phyloP scores from a whole-genome alignment of 306 rosid genomes.

The Ammopiptanthus mongolicus region DNA sequence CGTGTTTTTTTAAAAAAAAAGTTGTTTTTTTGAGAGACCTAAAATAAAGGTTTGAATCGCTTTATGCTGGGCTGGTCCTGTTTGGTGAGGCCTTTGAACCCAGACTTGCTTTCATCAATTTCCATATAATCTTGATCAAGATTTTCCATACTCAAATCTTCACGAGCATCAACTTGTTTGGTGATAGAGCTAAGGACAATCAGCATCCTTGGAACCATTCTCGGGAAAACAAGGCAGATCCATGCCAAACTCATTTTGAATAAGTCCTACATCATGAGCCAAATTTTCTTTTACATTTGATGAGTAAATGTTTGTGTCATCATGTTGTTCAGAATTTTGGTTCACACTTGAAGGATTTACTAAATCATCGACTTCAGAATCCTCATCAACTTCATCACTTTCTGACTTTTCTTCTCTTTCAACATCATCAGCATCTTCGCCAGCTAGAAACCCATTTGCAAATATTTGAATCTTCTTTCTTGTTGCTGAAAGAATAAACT shows the following conservation, averaged over 20 bases:
- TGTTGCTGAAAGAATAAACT: slow-evolving; percentile 77
- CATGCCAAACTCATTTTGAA: slow-evolving; percentile 50
- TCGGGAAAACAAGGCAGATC: slow-evolving; percentile 46
- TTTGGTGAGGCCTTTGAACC: slow-evolving; percentile 98
- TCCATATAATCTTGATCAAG: slow-evolving; percentile 78
- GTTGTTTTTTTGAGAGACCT: no score
- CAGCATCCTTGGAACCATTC: slow-evolving; percentile 51
- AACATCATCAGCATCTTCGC: slow-evolving; percentile 85
- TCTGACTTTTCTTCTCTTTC: slow-evolving; percentile 92
- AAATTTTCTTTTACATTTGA: slow-evolving; percentile 53
- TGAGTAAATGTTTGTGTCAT: slow-evolving; percentile 38
- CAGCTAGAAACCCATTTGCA: slow-evolving; percentile 87
- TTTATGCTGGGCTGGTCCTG: no score
- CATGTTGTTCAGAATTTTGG: slow-evolving; percentile 43
- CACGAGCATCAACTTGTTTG: slow-evolving; percentile 33
- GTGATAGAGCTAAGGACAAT: slow-evolving; percentile 36
- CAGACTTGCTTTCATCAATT: slow-evolving; percentile 93
- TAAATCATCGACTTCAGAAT: slow-evolving; percentile 84
- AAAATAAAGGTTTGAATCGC: no score
- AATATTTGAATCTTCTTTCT: slow-evolving; percentile 93
- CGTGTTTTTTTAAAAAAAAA: no score
- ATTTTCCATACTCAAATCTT: slow-evolving; percentile 32
- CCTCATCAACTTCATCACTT: slow-evolving; percentile 95
- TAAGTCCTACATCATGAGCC: slow-evolving; percentile 36
- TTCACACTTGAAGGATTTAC: slow-evolving; percentile 50